Conservation (phyloP, 2,329 filamentous ascomycete genomes). For the Chrysoporthe deuterocubensis region DNA sequence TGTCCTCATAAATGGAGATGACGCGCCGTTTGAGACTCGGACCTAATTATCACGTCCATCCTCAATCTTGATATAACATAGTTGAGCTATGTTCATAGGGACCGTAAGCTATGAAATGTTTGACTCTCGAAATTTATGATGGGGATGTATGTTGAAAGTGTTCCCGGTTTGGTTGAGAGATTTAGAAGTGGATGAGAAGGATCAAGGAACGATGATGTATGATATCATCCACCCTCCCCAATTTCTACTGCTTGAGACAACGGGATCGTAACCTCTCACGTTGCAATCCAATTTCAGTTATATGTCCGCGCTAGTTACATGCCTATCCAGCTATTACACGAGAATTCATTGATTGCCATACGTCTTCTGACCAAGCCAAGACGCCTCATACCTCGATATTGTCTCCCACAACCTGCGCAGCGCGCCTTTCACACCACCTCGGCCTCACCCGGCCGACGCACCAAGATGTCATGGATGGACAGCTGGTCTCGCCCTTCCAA, state of each 20-base stretch:
- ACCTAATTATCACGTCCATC: too few species aligned
- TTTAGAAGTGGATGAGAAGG: neutral
- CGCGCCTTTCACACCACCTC: neutral
- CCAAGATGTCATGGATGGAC: slow-evolving; percentile 47
- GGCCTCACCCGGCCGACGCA: neutral
- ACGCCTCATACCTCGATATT: neutral
- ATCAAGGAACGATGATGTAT: neutral
- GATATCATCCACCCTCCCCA: slow-evolving; percentile 3
- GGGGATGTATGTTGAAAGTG: neutral
- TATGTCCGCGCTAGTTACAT: neutral
- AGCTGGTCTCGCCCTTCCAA: slow-evolving; percentile 47
- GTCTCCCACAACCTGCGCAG: neutral
- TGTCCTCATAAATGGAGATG: neutral
- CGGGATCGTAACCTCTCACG: neutral
- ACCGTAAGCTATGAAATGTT: neutral
- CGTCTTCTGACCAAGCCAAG: neutral
- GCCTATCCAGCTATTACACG: neutral
- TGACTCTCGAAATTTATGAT: neutral
- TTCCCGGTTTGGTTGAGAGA: neutral
- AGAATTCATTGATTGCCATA: neutral
- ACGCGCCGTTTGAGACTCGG: neutral
- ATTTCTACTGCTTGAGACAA: neutral
- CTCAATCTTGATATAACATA: neutral
- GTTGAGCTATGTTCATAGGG: neutral
- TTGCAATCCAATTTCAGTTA: neutral